Conservation (phyloP, 2,329 filamentous ascomycete genomes). For the Zelopaecilomyces penicillatus region DNA sequence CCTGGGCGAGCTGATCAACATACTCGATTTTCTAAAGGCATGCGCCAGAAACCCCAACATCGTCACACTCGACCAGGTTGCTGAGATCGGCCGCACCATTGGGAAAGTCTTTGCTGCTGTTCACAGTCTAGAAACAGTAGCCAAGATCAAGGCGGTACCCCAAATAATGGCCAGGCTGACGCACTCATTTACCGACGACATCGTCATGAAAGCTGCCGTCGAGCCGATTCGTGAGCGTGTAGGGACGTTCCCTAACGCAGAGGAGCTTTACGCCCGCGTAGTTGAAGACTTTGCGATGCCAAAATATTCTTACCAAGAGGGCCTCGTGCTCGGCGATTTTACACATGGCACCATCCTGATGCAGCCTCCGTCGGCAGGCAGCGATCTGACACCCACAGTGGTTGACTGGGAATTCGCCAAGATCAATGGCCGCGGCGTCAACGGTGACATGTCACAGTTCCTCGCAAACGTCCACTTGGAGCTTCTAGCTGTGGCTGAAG, state of each 20-base stretch:
- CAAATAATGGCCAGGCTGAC: constrained; percentile 3
- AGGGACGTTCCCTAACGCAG: constrained; percentile 2
- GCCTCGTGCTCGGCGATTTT: constrained; percentile 13
- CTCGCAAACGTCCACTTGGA: constrained; percentile 9
- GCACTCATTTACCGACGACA: constrained; percentile 5
- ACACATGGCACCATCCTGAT: constrained; percentile 12
- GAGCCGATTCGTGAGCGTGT: constrained; percentile 9
- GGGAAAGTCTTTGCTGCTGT: constrained; percentile 9
- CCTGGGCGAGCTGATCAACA: constrained; percentile 7
- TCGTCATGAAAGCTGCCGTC: constrained; percentile 10
- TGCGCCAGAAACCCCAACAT: neutral
- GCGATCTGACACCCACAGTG: constrained; percentile 8
- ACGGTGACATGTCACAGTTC: constrained; percentile 12
- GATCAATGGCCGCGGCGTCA: constrained; percentile 12
- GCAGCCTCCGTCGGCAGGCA: neutral
- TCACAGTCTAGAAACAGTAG: constrained; percentile 4
- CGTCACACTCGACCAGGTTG: neutral
- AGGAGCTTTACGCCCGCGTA: constrained; percentile 5
- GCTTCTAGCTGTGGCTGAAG: constrained; percentile 1
- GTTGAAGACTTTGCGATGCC: constrained; percentile 6
- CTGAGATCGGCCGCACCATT: constrained; percentile 5
- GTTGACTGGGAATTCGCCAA: constrained; percentile 15
- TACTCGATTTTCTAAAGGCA: constrained; percentile 10
- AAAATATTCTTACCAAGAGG: constrained; percentile 3
- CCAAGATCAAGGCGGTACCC: neutral